phyloP scores from a whole-genome alignment of 2,329 filamentous ascomycete species.

The Pseudopyrenochaeta lycopersici region DNA sequence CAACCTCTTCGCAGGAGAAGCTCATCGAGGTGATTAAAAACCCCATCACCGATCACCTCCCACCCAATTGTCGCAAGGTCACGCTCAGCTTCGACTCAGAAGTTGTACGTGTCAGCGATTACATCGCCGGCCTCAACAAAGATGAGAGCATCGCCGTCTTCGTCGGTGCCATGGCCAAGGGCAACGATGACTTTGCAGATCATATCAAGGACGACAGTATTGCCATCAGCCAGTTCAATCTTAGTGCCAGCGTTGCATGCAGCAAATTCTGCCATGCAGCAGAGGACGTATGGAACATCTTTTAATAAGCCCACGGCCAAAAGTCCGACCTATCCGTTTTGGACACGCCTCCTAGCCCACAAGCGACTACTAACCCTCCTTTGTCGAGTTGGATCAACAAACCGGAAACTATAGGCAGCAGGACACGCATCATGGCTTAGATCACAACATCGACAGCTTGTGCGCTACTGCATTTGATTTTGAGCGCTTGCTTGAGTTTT shows the following conservation, averaged over 20 bases:
- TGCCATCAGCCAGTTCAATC: slow-evolving; percentile 96
- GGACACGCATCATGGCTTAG: slow-evolving; percentile 54
- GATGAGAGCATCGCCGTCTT: slow-evolving; percentile 98
- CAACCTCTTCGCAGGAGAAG: slow-evolving; percentile 97
- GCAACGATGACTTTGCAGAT: slow-evolving; percentile 93
- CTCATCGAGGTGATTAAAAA: slow-evolving; percentile 97
- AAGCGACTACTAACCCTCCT: slow-evolving; percentile 31
- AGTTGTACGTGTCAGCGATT: slow-evolving; percentile 87
- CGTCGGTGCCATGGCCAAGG: slow-evolving; percentile 98
- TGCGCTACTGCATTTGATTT: slow-evolving; percentile 58
- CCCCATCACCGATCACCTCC: slow-evolving; percentile 95
- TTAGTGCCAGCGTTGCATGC: slow-evolving; percentile 97
- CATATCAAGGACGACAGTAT: slow-evolving; percentile 95
- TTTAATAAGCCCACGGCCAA: slow-evolving; percentile 62
- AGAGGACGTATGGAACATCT: slow-evolving; percentile 93
- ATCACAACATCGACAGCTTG: slow-evolving; percentile 77
- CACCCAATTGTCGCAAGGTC: slow-evolving; percentile 96
- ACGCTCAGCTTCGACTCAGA: slow-evolving; percentile 94
- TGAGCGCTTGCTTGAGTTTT: slow-evolving; percentile 75
- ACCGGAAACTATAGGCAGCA: slow-evolving; percentile 39
- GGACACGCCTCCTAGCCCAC: slow-evolving; percentile 36
- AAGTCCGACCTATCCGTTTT: slow-evolving; percentile 30
- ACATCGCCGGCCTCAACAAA: slow-evolving; percentile 78
- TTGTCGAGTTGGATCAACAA: slow-evolving; percentile 28
- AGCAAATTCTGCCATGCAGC: slow-evolving; percentile 99